A percentile compares a stretch with the other conserved stretches of the same genome.
phyloP scores from a whole-genome alignment of 768 basidiomycete species.

The Boletus coccyginus region DNA sequence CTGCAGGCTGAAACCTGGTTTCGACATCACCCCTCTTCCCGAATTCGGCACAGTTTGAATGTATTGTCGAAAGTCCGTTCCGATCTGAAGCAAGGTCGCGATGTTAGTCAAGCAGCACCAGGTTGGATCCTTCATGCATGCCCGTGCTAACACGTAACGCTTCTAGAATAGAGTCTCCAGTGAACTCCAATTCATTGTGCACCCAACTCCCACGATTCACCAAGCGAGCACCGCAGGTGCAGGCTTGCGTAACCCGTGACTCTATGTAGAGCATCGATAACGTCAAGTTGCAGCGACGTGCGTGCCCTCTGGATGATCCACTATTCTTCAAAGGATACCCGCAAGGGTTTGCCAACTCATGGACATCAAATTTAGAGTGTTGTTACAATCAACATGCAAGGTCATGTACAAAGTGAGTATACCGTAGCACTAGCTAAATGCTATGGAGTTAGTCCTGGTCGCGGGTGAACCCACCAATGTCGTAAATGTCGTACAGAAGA shows the following conservation, averaged over 20 bases:
- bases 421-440: slow-evolving; percentile 5
- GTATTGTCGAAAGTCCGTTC: not conserved
- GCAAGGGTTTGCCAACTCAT: not conserved
- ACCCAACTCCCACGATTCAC: slow-evolving; percentile 5
- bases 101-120: not conserved
- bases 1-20: not conserved
- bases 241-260: not conserved
- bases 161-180: slow-evolving; percentile 1
- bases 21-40: not conserved
- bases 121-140: not conserved
- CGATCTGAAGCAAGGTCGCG: not conserved
- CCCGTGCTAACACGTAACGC: not conserved
- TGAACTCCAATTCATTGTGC: not conserved
- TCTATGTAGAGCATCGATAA: not conserved
- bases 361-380: not conserved
- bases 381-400: slow-evolving; percentile 24
- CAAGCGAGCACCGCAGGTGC: not conserved
- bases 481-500: slow-evolving; percentile 18
- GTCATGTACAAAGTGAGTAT: slow-evolving; percentile 26
- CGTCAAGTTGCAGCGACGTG: not conserved
- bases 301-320: not conserved
- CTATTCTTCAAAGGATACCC: slow-evolving; percentile 13
- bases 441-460: slow-evolving; percentile 9
- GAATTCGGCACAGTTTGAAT: not conserved
- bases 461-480: slow-evolving; percentile 14